Base-by-base conservation (phyloP, 441 rosid genomes). In the Dalechampia spathulata region DNA sequence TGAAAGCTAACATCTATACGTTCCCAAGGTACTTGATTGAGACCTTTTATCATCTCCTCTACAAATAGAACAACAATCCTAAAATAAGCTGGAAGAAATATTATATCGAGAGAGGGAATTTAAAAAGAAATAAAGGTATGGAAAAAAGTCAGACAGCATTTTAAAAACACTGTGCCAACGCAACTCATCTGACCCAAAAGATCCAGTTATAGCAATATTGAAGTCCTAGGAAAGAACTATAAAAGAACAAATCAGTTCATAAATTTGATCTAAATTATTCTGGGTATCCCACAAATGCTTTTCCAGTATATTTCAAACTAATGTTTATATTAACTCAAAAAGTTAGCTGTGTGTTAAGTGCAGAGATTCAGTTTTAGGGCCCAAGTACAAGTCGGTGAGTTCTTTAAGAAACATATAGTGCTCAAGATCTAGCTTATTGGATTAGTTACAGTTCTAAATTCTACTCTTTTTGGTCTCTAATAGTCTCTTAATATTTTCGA, bases 1-100 rank as follows among this genome's bases (percentile, higher is more conserved):
- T 72, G 83, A 75, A 91, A 91, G 79, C 95, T 91, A 56, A 91
- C 96, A 68, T 88, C 93, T 38, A 91, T 78, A 51, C 96, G 82
- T 70, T 91, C 95, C 98, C 98, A 87, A 16, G 83, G 72, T 58
- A 91, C 80, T 68, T 86, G 95, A 37, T 73, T 68, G 9, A 91
- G 87, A 57, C 95, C 96, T 62, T 68, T 78, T 49, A 91, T 79
- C 93, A 87, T 87, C 76, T 79, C 82, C 82, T 91, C 96, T 85
- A 58, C 70, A 74, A 19, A 57, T 23, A 52, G 58, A 44, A 70
- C 20, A 44, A 54, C 12, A 10, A 65, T 14, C 25, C 20, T 38
- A 14, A 26, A 15, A 7, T 7, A 49, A 55, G 41, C 44, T 30
- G 19, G 21, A 32, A 52, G 23, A 37, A 62, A 3, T 3, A 30